Evolutionary conservation across 202 grass and related monocot genomes (phyloP).

Genomic region (Carex arenaria): DNA sequence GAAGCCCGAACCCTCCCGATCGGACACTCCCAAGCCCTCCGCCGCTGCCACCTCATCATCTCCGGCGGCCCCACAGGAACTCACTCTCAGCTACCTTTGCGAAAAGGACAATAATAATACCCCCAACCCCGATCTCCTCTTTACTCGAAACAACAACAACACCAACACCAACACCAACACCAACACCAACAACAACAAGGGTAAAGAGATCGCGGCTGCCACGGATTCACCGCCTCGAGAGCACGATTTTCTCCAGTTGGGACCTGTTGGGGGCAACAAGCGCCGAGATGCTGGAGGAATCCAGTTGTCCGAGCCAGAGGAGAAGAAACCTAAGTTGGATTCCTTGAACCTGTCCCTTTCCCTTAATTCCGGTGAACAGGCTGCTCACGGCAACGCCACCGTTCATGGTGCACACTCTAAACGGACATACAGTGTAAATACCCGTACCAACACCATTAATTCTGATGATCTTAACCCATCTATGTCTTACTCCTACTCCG

Average conservation of each 20-base stretch:
- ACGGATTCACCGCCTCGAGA: slow-evolving; percentile 53
- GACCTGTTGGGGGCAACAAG: slow-evolving; percentile 38
- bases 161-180: slow-evolving; percentile 19
- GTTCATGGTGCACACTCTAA: slow-evolving; percentile 32
- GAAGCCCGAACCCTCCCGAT: slow-evolving; percentile 5
- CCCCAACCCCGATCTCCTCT: slow-evolving; percentile 25
- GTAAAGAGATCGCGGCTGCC: not conserved
- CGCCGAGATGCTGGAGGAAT: slow-evolving; percentile 48
- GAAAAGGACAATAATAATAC: slow-evolving; percentile 55
- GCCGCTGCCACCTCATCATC: not conserved
- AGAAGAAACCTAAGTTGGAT: slow-evolving; percentile 78
- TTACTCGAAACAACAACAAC: slow-evolving; percentile 21
- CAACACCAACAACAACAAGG: slow-evolving; percentile 9
- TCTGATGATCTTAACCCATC: slow-evolving; percentile 49
- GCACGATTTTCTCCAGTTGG: slow-evolving; percentile 82
- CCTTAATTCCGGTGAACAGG: slow-evolving; percentile 43
- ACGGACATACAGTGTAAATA: slow-evolving; percentile 62
- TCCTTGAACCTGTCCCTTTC: slow-evolving; percentile 90
- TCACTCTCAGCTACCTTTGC: slow-evolving; percentile 98
- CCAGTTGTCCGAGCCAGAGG: slow-evolving; percentile 44
- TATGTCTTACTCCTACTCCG: slow-evolving; percentile 75
- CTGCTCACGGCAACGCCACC: slow-evolving; percentile 5
- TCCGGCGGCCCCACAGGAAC: slow-evolving; percentile 46
- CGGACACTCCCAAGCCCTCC: slow-evolving; percentile 15
- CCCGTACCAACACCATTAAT: slow-evolving; percentile 63